Conservation (phyloP, 78 protist genomes). For the Paratrimastix pyriformis region DNA sequence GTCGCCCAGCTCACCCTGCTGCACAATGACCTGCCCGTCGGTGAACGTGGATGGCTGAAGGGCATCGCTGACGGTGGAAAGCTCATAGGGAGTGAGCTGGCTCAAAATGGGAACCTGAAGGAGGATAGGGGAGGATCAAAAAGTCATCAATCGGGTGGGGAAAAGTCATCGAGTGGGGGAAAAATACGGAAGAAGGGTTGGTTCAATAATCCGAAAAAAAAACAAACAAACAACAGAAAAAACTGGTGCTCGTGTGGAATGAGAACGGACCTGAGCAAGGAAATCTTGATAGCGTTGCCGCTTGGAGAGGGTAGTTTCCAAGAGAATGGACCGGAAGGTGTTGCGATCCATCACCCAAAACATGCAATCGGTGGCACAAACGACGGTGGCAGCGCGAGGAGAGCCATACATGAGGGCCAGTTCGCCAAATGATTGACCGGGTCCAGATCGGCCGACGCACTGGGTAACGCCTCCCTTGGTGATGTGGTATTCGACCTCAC, state of each 20-base stretch:
- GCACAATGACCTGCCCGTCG: slow-evolving; percentile 26
- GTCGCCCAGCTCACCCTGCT: slow-evolving; percentile 27
- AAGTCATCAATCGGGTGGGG: no score
- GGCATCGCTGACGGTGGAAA: slow-evolving; percentile 58
- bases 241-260: background rate
- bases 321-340: slow-evolving; percentile 57
- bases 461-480: slow-evolving; percentile 7
- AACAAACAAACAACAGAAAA: background rate
- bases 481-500: slow-evolving; percentile 49
- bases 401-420: background rate
- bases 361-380: background rate
- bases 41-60: slow-evolving; percentile 44
- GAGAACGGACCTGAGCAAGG: slow-evolving; percentile 60
- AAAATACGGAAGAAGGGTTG: no score
- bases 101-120: no score
- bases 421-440: background rate
- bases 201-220: slow-evolving; percentile 22
- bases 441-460: slow-evolving; percentile 50
- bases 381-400: slow-evolving; percentile 13
- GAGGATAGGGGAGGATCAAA: no score
- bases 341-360: slow-evolving; percentile 66
- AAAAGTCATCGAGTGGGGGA: no score
- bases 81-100: no score
- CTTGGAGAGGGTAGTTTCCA: slow-evolving; percentile 57
- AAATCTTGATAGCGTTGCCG: slow-evolving; percentile 66